Base-by-base conservation (phyloP, 371 early-diverging fungal genomes). In the Mucor circinelloides region DNA sequence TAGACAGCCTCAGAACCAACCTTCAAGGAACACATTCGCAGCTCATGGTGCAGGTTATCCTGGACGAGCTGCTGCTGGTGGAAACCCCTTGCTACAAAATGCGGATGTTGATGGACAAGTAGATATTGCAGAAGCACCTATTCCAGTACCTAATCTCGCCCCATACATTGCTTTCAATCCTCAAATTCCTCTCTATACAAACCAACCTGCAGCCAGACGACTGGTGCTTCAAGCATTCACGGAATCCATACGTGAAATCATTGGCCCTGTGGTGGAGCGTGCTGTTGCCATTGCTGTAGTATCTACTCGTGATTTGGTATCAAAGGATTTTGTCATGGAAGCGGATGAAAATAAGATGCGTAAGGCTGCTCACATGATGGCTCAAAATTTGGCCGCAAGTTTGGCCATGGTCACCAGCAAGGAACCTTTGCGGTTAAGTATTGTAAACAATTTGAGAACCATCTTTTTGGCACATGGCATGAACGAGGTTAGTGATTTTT, bases 281-380 rank as follows among this genome's bases (percentile, higher is more conserved):
- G 91, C 97, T 13, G 94, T 97, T 1, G 89, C 92, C 0, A 98
- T 98, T 74, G 97, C 97, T 0, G 87, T 87, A 3, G 90, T 94
- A 46, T 91, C 96, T 6, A 96, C 97, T 1, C 87, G 93, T 1
- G 98, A 97, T 64, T 79, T 98, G 17, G 85, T 97, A 25, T 74
- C 90, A 55, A 97, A 97, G 76, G 99, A 99, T 72, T 98, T 98
- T 82, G 92, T 93, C 0, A 85, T 92, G 72, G 98, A 98, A 75
- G 86, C 91, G 3, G 92, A 95, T 70, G 97, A 97, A 69, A 92
- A 93, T 57, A 90, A 91, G 70, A 89, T 98, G 91, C 82, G 94
- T 40, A 89, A 91, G 48, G 94, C 99, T 4, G 97, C 97, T 7
- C 94, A 95, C 69, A 68, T 90, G 58, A 99, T 99, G 98, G 95